Evolutionary conservation across 2,329 filamentous ascomycete species (phyloP), one percentile per base, ranked within the genome.

Genomic region (Botrytis tulipae): DNA sequence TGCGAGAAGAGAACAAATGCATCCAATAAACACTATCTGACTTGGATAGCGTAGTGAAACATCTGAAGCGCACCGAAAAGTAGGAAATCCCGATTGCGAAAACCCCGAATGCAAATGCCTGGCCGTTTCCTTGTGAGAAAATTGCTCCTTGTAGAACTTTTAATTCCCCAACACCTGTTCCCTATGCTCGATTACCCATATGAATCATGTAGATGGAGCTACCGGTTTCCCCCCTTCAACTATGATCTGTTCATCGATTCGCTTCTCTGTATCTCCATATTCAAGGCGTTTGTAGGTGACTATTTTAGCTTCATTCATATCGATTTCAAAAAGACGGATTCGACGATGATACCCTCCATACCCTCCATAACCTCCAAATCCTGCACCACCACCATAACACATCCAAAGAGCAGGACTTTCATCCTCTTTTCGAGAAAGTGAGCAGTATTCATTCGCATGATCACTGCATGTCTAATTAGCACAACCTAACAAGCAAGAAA

Each of bases 371-470:
- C 96, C 96, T 72, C 96, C 96, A 79, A 99, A 97, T 1, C 96
- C 96, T 42, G 91, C 89, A 40, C 93, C 96, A 46, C 96, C 96
- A 14, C 91, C 95, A 82, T 98, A 98, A 85, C 96, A 99, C 95
- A 99, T 97, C 96, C 96, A 99, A 3, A 98, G 84, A 44, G 91
- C 88, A 0, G 92, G 91, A n/a, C 85, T 83, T 35, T 84, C 75
- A 14, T 76, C 69, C 16, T 79, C 77, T 40, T 79, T 78, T 57
- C 73, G 76, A 35, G 78, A 90, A 14, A 98, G 87, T 76, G 93
- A 91, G 82, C 96, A 99, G 82, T 98, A 98, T 80, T 99, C 96
- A 81, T 99, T 99, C 77, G 92, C 95, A 81, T 99, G 96, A 80
- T 99, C 96, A 81, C 91, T 93, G 63, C 20, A 44, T 61, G 81